phyloP scores from a whole-genome alignment of 352 stramenopile species.

The Globisporangium cystogenes region DNA sequence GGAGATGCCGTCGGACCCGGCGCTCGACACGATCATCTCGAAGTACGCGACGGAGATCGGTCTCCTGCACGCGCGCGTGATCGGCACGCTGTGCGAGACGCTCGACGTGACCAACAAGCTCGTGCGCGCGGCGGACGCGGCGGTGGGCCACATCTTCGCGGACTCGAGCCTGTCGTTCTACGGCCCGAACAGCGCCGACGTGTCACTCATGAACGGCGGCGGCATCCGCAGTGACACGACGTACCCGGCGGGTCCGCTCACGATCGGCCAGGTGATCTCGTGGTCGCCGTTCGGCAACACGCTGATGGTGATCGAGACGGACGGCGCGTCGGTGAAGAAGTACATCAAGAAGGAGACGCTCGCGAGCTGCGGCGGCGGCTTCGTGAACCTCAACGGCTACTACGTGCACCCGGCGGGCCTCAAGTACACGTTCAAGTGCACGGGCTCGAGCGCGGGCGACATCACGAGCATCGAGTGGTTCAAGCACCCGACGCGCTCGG shows the following conservation, averaged over 20 bases:
- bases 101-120: slow-evolving; percentile 47
- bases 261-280: slow-evolving; percentile 15
- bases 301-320: slow-evolving; percentile 17
- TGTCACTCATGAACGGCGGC: slow-evolving; percentile 16
- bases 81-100: slow-evolving; percentile 48
- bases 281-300: slow-evolving; percentile 23
- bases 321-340: slow-evolving; percentile 33
- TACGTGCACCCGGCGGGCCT: slow-evolving; percentile 34
- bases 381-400: slow-evolving; percentile 27
- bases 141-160: slow-evolving; percentile 4
- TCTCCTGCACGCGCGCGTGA: slow-evolving; percentile 26
- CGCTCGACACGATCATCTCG: slow-evolving; percentile 42
- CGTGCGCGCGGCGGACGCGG: slow-evolving; percentile 22
- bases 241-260: slow-evolving; percentile 13
- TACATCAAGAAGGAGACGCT: slow-evolving; percentile 26
- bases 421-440: slow-evolving; percentile 41
- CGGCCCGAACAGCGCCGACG: slow-evolving; percentile 6
- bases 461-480: slow-evolving; percentile 34
- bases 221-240: slow-evolving; percentile 18
- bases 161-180: slow-evolving; percentile 16
- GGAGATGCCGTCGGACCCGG: slow-evolving; percentile 43
- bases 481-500: slow-evolving; percentile 13
- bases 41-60: slow-evolving; percentile 39
- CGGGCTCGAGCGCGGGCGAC: slow-evolving; percentile 11
- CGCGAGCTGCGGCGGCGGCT: slow-evolving; percentile 19